phyloP scores from a whole-genome alignment of 192 early-diverging fungal genomes.

The Coemansia sp. region DNA sequence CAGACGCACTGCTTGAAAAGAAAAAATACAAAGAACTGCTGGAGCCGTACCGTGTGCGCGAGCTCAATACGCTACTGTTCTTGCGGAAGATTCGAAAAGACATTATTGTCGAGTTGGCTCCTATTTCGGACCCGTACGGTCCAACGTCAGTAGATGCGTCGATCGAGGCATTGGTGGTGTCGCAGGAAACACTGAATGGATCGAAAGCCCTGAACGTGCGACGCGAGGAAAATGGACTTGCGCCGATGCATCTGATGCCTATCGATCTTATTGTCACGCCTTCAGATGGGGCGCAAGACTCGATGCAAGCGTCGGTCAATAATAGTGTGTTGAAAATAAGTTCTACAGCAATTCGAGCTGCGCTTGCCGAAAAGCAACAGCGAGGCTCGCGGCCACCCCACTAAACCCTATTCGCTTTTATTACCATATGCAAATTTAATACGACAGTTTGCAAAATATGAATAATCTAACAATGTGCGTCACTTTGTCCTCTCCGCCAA shows the following conservation, averaged over 20 bases:
- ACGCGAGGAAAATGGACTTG: constrained; percentile 58
- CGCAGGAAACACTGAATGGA: constrained; percentile 76
- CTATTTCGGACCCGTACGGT: constrained; percentile 81
- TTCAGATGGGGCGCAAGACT: constrained; percentile 25
- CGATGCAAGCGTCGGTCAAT: constrained; percentile 25
- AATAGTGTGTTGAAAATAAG: constrained; percentile 71
- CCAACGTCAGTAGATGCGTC: constrained; percentile 74
- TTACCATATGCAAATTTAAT: neutral
- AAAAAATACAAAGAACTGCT: constrained; percentile 73
- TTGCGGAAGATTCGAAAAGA: constrained; percentile 55
- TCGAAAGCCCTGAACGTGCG: constrained; percentile 76
- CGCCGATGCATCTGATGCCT: constrained; percentile 62
- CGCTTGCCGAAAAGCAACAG: constrained; percentile 35
- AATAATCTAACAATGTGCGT: neutral
- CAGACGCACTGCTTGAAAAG: constrained; percentile 63
- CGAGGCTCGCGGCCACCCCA: neutral
- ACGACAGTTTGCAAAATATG: neutral
- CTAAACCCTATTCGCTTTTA: neutral
- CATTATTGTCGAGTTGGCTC: constrained; percentile 58
- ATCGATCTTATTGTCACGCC: constrained; percentile 68
- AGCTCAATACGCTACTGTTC: constrained; percentile 63
- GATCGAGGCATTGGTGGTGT: constrained; percentile 80
- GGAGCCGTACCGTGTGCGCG: constrained; percentile 64
- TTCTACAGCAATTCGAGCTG: constrained; percentile 70
- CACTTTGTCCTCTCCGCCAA: constrained; percentile 1